Evolutionary conservation across 2,329 filamentous ascomycete genomes (phyloP), one percentile per base, ranked within the genome.

Genomic region (Cercospora beticola): DNA sequence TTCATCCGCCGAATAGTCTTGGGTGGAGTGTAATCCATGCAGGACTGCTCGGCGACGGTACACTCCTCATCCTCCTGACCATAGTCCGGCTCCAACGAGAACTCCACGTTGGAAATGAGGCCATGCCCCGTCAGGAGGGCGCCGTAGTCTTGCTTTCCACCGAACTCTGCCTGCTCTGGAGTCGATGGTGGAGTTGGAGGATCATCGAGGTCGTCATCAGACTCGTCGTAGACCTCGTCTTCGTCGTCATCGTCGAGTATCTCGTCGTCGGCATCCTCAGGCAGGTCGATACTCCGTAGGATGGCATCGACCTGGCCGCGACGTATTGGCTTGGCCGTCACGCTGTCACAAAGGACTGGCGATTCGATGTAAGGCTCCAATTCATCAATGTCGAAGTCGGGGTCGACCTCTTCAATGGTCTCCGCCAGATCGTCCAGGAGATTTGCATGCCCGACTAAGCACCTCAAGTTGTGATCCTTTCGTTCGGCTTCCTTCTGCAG

Each of bases 401-500:
- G 62, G 3, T 65, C 16, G 31, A 58, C 33, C 23, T 65, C 31
- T 46, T 56, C 58, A 30, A 66, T 66, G 3, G 14, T 66, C 21
- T 66, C 64, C 16, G 30, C 18, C 12, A 66, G 57, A 10, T 62
- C 28, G 43, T 66, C 64, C 40, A 66, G 58, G 12, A 66, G 40
- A 43, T 62, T 61, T 21, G 64, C 64, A 30, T 66, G 64, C 1
- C 64, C 64, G 9, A 66, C 57, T n/a, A 66, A n/a, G 14, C 52
- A 43, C 40, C 64, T 21, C n/a, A 66, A 46, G 43, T 62, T 26
- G 16, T 62, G 64, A 21, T 66, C 64, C n/a, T 40, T 28, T 14
- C 58, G 56, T 33, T 66, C 57, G 31, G 57, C 57, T 56, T 62
- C 64, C 9, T 52, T 23, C 14, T 66, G 57, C 28, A 66, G 31